phyloP scores from a whole-genome alignment of 306 rosid genomes.

The Macrotyloma uniflorum region DNA sequence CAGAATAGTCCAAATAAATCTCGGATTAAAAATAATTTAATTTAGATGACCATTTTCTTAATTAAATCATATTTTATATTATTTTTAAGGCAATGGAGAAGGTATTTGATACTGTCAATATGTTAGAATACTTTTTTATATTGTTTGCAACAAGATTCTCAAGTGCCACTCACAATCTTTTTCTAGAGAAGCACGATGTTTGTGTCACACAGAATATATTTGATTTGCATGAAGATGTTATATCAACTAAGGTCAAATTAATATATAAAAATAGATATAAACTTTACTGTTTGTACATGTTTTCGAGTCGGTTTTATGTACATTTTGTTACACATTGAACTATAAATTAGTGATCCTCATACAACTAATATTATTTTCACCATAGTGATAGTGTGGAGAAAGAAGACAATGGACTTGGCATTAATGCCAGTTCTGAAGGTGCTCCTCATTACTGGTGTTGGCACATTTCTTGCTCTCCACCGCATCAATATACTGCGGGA shows the following conservation, averaged over 20 bases:
- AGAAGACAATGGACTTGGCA: slow-evolving; percentile 32
- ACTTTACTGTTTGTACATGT: too few relatives aligned
- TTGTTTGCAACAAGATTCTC: neutral
- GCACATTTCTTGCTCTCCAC: slow-evolving; percentile 36
- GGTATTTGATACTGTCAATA: too few relatives aligned
- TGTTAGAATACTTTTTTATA: slow-evolving; percentile 8
- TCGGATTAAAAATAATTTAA: too few relatives aligned
- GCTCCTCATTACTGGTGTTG: slow-evolving; percentile 25
- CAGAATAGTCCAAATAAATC: too few relatives aligned
- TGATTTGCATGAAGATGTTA: too few relatives aligned
- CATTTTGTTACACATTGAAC: neutral
- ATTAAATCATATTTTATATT: too few relatives aligned
- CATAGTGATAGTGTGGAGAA: neutral
- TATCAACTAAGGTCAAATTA: too few relatives aligned
- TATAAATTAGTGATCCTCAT: neutral
- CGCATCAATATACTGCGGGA: slow-evolving; percentile 29
- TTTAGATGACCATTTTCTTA: too few relatives aligned
- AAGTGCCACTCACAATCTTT: neutral
- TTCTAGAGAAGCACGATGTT: neutral
- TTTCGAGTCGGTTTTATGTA: too few relatives aligned
- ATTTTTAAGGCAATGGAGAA: too few relatives aligned
- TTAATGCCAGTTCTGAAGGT: slow-evolving; percentile 39
- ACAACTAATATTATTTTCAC: neutral
- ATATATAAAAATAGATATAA: too few relatives aligned
- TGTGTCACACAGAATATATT: too few relatives aligned